Evolutionary conservation across 495 filamentous ascomycete species (phyloP).

Genomic region (Glarea lozoyensis): DNA sequence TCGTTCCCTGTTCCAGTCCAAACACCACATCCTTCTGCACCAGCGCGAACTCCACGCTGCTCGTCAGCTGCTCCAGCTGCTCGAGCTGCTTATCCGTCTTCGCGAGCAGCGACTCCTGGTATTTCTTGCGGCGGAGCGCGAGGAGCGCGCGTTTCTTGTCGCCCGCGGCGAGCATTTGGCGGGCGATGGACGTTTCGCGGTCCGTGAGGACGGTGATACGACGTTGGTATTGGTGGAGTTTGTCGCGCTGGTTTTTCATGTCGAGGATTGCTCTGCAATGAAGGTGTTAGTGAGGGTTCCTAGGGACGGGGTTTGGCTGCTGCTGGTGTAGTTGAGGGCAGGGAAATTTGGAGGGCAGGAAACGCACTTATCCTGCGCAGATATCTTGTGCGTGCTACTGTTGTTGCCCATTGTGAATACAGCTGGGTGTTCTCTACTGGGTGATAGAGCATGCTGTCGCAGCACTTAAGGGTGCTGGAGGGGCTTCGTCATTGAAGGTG

Average conservation of each 20-base stretch:
- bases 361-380: slow-evolving; percentile 57
- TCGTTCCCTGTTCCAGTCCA: slow-evolving; percentile 86
- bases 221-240: slow-evolving; percentile 86
- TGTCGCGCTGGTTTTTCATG: slow-evolving; percentile 95
- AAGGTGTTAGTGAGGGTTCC: too few relatives aligned
- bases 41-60: slow-evolving; percentile 82
- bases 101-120: slow-evolving; percentile 81
- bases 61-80: slow-evolving; percentile 74
- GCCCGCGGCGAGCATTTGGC: slow-evolving; percentile 60
- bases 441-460: slow-evolving; percentile 2
- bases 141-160: slow-evolving; percentile 78
- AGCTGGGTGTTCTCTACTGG: not conserved
- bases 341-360: not conserved
- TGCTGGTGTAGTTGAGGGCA: not conserved
- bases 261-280: slow-evolving; percentile 76
- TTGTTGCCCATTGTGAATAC: slow-evolving; percentile 51
- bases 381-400: slow-evolving; percentile 57
- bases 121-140: slow-evolving; percentile 90
- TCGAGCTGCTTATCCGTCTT: slow-evolving; percentile 90
- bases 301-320: slow-evolving; percentile 6
- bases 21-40: slow-evolving; percentile 94
- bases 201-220: slow-evolving; percentile 76
- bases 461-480: too few relatives aligned
- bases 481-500: not conserved
- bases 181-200: slow-evolving; percentile 76